Evolutionary conservation across 116 monocot species (phyloP).

Genomic region (Iris pallida): DNA sequence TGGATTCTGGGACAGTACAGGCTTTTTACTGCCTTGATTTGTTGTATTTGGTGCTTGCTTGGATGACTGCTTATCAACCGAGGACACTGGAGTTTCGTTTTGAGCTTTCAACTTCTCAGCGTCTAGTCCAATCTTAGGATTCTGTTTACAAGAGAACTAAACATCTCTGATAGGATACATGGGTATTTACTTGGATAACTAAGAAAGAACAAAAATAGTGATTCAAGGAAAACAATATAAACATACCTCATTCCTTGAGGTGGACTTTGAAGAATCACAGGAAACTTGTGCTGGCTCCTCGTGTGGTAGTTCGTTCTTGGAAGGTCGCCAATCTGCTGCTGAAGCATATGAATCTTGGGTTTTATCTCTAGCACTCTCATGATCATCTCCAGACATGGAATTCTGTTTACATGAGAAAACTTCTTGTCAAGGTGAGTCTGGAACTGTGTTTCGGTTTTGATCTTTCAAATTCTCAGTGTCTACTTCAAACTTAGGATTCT

Average conservation of each 20-base stretch:
- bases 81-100: neutral
- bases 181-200: neutral
- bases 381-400: neutral
- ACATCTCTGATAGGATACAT: neutral
- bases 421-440: neutral
- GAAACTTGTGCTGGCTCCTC: slow-evolving; percentile 20
- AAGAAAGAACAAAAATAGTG: neutral
- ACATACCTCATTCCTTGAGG: slow-evolving; percentile 38
- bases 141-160: slow-evolving; percentile 3
- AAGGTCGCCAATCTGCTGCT: slow-evolving; percentile 1
- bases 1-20: neutral
- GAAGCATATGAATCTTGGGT: neutral
- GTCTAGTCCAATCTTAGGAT: slow-evolving; percentile 4
- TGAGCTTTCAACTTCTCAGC: neutral
- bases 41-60: neutral
- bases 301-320: neutral
- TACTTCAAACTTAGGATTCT: slow-evolving; percentile 6
- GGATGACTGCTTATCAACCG: slow-evolving; percentile 1
- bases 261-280: slow-evolving; percentile 12
- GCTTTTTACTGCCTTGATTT: slow-evolving; percentile 1
- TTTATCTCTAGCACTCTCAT: neutral
- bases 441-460: neutral
- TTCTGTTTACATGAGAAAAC: neutral
- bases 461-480: neutral
- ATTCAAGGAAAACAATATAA: neutral